Conservation (phyloP, 2,329 filamentous ascomycete genomes). For the Ophiostoma ulmi region DNA sequence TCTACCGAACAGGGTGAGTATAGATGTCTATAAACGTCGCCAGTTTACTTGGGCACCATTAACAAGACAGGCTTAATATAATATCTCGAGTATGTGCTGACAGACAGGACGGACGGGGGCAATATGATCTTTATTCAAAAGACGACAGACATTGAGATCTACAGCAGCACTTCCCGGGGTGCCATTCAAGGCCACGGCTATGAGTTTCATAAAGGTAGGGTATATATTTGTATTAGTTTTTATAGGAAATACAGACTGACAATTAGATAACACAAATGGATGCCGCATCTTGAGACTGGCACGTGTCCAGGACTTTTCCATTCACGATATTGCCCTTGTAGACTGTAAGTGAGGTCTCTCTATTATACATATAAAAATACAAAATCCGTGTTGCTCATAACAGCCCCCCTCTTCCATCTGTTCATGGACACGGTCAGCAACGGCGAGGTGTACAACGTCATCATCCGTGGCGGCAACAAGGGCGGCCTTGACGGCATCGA, state of each 20-base stretch:
- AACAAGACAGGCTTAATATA: too few species aligned
- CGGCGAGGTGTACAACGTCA: conserved; percentile 51
- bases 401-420: conserved; percentile 29
- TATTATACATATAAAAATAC: too few species aligned
- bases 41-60: too few species aligned
- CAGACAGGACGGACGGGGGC: conserved; percentile 20
- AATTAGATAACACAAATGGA: neutral
- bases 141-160: conserved; percentile 44
- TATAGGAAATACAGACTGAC: neutral
- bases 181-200: conserved; percentile 48
- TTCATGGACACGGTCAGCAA: conserved; percentile 37
- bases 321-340: conserved; percentile 46
- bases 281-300: neutral
- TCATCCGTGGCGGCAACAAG: conserved; percentile 45
- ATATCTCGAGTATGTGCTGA: neutral
- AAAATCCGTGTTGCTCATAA: neutral
- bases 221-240: neutral
- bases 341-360: conserved; percentile 32
- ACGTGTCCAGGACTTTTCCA: conserved; percentile 42
- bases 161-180: conserved; percentile 40
- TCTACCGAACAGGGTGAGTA: conserved; percentile 27
- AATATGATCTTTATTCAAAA: conserved; percentile 31
- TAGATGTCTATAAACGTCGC: too few species aligned
- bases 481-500: conserved; percentile 54
- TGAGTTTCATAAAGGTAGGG: conserved; percentile 37